Evolutionary conservation across 345 rosid genomes (phyloP), one percentile per base, ranked within the genome.

Genomic region (Populus euphratica): DNA sequence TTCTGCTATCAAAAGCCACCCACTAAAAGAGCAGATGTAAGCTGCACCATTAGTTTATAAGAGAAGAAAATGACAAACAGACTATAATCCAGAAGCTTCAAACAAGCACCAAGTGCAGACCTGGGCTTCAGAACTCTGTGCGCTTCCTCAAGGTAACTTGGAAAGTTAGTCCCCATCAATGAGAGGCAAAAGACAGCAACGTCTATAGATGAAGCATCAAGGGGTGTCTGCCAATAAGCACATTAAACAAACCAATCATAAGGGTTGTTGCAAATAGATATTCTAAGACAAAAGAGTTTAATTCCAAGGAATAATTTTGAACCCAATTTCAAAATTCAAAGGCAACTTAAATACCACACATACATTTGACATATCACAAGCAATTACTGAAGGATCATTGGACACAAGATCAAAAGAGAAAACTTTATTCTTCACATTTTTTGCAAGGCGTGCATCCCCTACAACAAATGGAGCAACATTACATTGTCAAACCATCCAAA

Each of bases 1-100:
- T 83, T 93, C 98, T 2, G 99, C 99, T 88, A 93, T 92, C 81
- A 96, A 87, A 84, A 96, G 98, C 94, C 91, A 90, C 68, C 99
- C 98, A 8, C 98, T 93, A 83, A 68, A 80, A 73, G 69, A 38
- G 76, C 66, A 67, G 78, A 54, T 23, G 20, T 8, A 20, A 35
- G 70, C 52, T 63, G 54, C 31, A 18, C 20, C 52, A 20, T 23
- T 20, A 65, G 4, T 20, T 50, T 12, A 23, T 72, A 61, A 29
- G 31, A 47, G 18, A 31, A 69, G 52, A 0, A 21, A 16, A 8
- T 11, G 18, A 76, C 43, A 6, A 18, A 62, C 35, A 62, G 33
- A 43, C 8, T 65, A 63, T n/a, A 44, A 61, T 50, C 69, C 41
- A 14, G 73, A 69, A 64, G 67, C 75, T 65, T 49, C 16, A 44